phyloP scores from a whole-genome alignment of 2,329 filamentous ascomycete species.

The Curvularia verruculosa region DNA sequence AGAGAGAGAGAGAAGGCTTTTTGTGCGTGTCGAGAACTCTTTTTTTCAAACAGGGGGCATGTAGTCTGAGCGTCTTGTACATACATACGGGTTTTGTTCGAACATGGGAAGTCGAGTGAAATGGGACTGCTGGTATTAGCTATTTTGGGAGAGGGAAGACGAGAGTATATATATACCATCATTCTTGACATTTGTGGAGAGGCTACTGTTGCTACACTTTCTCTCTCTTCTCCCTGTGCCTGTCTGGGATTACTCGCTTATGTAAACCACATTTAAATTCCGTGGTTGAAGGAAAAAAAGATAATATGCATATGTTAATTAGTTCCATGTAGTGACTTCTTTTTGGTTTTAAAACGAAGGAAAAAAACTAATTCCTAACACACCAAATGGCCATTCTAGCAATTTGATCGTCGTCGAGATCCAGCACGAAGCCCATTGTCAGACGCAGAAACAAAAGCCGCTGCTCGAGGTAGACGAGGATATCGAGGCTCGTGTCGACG shows the following conservation, averaged over 20 bases:
- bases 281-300: too few species aligned
- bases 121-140: too few species aligned
- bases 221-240: neutral
- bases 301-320: too few species aligned
- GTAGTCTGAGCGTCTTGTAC: too few species aligned
- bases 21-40: too few species aligned
- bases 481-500: slow-evolving; percentile 48
- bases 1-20: too few species aligned
- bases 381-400: slow-evolving; percentile 44
- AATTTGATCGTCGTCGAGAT: slow-evolving; percentile 39
- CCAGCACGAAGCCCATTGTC: slow-evolving; percentile 64
- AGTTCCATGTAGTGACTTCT: too few species aligned
- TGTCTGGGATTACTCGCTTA: neutral
- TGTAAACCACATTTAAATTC: neutral
- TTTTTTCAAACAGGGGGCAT: too few species aligned
- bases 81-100: too few species aligned
- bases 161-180: neutral
- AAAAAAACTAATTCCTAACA: slow-evolving; percentile 28
- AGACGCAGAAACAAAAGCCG: slow-evolving; percentile 59
- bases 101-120: too few species aligned
- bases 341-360: too few species aligned
- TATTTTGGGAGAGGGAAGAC: neutral
- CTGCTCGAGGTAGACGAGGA: slow-evolving; percentile 59
- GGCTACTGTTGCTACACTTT: too few species aligned
- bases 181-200: neutral